Percentiles rank a stretch among this genome's conserved stretches.
These are phyloP conservation scores for Wallacemonas rigidus DNA, from an alignment of 208 protist species.

Conservation along the genomic window DNA sequence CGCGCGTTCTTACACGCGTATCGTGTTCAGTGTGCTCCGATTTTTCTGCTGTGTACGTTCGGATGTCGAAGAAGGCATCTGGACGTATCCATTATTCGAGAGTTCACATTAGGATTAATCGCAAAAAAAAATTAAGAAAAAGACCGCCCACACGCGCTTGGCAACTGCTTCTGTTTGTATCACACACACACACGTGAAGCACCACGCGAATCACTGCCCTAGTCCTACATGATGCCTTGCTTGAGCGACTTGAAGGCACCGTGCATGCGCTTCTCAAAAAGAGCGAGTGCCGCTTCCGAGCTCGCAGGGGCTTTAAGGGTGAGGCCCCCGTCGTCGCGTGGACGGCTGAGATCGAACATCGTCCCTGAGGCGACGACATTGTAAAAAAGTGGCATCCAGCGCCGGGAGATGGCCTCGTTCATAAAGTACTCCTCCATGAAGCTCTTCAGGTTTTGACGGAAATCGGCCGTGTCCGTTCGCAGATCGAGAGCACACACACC, in stretches of 20 bases:
- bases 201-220: no score
- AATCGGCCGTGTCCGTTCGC: conserved; percentile 51
- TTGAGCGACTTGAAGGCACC: conserved; percentile 78
- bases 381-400: conserved; percentile 78
- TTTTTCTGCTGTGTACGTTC: not conserved
- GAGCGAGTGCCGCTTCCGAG: conserved; percentile 18
- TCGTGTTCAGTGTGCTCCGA: no score
- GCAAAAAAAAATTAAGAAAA: not conserved
- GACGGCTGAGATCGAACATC: conserved; percentile 36
- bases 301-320: not conserved
- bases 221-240: conserved; percentile 60
- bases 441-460: conserved; percentile 51
- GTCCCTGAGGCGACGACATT: conserved; percentile 71
- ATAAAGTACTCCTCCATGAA: conserved; percentile 80
- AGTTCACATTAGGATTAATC: not conserved
- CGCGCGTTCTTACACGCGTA: no score
- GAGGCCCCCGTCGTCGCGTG: not conserved
- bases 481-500: conserved; percentile 59
- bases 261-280: conserved; percentile 67
- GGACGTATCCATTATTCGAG: not conserved
- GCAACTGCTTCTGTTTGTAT: no score
- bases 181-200: no score
- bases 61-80: not conserved
- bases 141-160: no score
- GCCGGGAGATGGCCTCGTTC: conserved; percentile 50